Evolutionary conservation across 352 stramenopile genomes (phyloP).

Genomic region (Globisporangium barbulae): DNA sequence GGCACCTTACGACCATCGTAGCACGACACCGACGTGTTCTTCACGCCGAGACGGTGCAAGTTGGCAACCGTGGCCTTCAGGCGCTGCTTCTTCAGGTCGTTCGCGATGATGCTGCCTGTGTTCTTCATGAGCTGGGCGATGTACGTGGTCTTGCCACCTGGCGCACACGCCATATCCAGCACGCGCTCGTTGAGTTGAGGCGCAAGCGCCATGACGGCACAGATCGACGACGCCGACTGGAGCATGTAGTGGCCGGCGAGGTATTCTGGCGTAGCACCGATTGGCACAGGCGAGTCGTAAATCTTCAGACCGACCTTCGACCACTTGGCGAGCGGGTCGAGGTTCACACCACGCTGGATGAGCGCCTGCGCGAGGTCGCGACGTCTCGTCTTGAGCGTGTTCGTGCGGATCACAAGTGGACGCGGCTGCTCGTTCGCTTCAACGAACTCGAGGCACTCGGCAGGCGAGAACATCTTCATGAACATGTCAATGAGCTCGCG

Average conservation of each 20-base stretch:
- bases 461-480: conserved; percentile 96
- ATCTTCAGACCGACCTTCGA: conserved; percentile 99
- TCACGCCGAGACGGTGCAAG: conserved; percentile 97
- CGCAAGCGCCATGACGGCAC: conserved; percentile 96
- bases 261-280: conserved; percentile 99
- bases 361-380: conserved; percentile 98
- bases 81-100: conserved; percentile 98
- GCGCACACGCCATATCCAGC: conserved; percentile 98
- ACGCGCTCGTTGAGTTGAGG: conserved; percentile 97
- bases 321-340: conserved; percentile 98
- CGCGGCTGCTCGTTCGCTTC: conserved; percentile 97
- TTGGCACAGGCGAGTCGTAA: conserved; percentile 97
- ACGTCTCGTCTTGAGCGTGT: conserved; percentile 98
- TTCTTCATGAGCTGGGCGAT: conserved; percentile 99
- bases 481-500: conserved; percentile 98
- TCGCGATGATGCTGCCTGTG: conserved; percentile 97
- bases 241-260: conserved; percentile 99
- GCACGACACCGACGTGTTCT: conserved; percentile 97
- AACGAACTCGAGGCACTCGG: conserved; percentile 98
- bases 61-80: conserved; percentile 98
- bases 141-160: conserved; percentile 99
- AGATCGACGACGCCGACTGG: conserved; percentile 98
- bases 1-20: conserved; percentile 96
- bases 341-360: conserved; percentile 98
- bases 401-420: conserved; percentile 98